Conservation (phyloP, 495 filamentous ascomycete species). For the Penicillium angulare region DNA sequence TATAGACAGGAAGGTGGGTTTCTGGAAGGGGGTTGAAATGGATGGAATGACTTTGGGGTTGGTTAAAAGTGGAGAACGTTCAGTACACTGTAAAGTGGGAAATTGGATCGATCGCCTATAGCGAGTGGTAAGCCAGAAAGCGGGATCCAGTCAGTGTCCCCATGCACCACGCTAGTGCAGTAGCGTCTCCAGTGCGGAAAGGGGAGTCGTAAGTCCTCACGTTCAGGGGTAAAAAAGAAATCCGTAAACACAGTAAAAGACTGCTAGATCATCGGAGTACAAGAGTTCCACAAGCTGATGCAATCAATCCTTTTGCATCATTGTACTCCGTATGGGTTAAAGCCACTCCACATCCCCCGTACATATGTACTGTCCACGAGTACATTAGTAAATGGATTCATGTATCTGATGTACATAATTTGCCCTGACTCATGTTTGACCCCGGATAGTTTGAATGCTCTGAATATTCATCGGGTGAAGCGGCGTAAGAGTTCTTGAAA, state of each 20-base stretch:
- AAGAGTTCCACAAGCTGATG: no score
- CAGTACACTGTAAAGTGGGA: no score
- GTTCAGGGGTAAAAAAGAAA: constrained; percentile 14
- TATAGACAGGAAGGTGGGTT: not conserved
- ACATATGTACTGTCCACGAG: no score
- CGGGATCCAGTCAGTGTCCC: constrained; percentile 6
- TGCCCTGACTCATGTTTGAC: no score
- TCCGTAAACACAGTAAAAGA: not conserved
- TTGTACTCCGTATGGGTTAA: no score
- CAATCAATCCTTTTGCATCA: no score
- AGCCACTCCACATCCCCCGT: no score
- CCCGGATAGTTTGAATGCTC: no score
- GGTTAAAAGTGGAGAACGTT: not conserved
- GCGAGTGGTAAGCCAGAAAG: not conserved
- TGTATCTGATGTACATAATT: no score
- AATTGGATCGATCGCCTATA: constrained; percentile 8
- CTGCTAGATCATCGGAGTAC: not conserved
- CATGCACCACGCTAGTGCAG: constrained; percentile 13
- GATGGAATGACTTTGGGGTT: not conserved
- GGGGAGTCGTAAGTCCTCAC: constrained; percentile 20
- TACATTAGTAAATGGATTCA: no score
- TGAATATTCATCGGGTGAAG: no score
- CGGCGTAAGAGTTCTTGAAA: no score
- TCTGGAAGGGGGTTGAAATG: not conserved
- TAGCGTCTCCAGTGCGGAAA: constrained; percentile 26